Conservation (phyloP, 2,329 filamentous ascomycete genomes). For the Arthroderma sp. region DNA sequence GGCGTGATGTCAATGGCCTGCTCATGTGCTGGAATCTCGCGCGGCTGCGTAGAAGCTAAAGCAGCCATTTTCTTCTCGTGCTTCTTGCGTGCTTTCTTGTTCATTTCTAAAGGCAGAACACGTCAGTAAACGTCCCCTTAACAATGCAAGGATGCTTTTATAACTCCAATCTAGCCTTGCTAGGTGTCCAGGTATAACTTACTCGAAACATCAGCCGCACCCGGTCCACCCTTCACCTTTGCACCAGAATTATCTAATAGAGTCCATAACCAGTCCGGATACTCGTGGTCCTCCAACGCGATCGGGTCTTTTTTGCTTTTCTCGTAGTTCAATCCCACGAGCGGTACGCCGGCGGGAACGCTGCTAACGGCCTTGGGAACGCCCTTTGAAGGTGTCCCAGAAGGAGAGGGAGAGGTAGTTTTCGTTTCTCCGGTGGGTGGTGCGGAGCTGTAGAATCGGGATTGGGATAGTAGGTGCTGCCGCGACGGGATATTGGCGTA, state of each 20-base stretch:
- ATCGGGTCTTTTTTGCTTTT: slow-evolving; percentile 37
- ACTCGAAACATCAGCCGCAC: slow-evolving; percentile 25
- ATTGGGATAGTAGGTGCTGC: neutral
- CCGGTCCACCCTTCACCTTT: slow-evolving; percentile 24
- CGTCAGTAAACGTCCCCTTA: neutral
- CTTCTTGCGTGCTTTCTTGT: slow-evolving; percentile 37
- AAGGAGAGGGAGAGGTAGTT: neutral
- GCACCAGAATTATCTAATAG: slow-evolving; percentile 30
- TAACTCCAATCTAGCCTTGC: neutral
- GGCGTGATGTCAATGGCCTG: slow-evolving; percentile 36
- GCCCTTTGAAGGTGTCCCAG: slow-evolving; percentile 20
- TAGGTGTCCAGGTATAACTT: slow-evolving; percentile 4
- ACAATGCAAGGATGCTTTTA: slow-evolving; percentile 20
- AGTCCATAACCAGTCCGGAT: slow-evolving; percentile 39
- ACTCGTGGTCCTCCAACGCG: slow-evolving; percentile 37
- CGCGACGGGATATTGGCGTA: neutral
- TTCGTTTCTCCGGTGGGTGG: neutral
- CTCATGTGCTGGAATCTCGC: slow-evolving; percentile 35
- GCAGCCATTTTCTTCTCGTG: slow-evolving; percentile 38
- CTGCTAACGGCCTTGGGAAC: slow-evolving; percentile 27
- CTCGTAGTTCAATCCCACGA: slow-evolving; percentile 36
- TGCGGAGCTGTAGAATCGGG: slow-evolving; percentile 13
- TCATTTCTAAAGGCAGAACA: slow-evolving; percentile 27
- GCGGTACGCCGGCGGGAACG: slow-evolving; percentile 29
- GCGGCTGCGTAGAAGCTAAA: slow-evolving; percentile 28